Base-by-base conservation (phyloP, 1,139 yeast species). In the Protomyces macrosporus region DNA sequence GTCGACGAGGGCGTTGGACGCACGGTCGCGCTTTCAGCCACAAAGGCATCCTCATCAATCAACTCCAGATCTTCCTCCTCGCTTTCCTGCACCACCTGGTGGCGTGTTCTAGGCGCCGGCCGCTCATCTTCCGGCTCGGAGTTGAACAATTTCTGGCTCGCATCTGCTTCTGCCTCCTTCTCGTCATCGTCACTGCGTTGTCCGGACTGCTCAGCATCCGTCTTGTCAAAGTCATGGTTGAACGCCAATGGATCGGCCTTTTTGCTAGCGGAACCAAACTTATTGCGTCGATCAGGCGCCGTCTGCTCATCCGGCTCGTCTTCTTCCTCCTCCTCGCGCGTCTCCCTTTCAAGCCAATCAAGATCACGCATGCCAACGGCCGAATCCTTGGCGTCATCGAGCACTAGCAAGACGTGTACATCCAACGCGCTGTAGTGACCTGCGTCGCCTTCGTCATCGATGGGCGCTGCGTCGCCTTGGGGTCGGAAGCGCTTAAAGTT, bases 401-500 rank as follows among this genome's bases (percentile, higher is more conserved):
- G n/a, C 32, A 42, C 48, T 9, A 42, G 48, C 48, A 42, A 16
- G 5, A 42, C 32, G 9, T 14, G 10, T 4, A n/a, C 16, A n/a
- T n/a, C 32, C 32, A 16, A 5, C 4, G 12, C 9, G 3, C 32
- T 30, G 32, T 37, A 35, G 40, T 40, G 37, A 6, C 35, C 23
- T 6, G 16, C n/a, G 7, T 32, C 53, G 32, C 51, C 36, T 23
- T 23, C 23, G 23, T 23, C 23, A 23, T 23, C 23, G 23, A 23
- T 2, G 9, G 50, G 6, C 23, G 9, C 32, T 4, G 16, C 32
- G 7, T 42, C 48, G 48, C 48, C 48, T 16, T 42, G 1, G 14
- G 57, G 57, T 35, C 57, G 57, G 33, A 63, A 63, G 12, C 52
- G 40, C 23, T 63, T 63, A 30, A 57, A 63, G 48, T 63, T 63